Base-by-base conservation (phyloP, 78 protist genomes). In the Dictyostelium capitatum region DNA sequence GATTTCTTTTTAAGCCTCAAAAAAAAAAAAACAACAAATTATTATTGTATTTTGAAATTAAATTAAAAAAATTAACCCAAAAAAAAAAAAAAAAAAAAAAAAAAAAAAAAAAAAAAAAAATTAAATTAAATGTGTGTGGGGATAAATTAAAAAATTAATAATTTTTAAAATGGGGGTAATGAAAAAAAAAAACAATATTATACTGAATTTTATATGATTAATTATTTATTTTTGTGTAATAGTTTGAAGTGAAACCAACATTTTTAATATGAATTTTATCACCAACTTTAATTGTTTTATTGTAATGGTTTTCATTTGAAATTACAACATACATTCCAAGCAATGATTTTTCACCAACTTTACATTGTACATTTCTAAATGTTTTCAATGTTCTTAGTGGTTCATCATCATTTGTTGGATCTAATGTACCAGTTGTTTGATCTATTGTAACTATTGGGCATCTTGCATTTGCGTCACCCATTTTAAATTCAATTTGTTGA, bases 341-440 rank as follows among this genome's bases (percentile, higher is more conserved):
- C 30, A 67, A 67, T 14, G 17, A 51, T 48, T 53, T 82, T 6
- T 82, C 89, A 69, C 89, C 89, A 28, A 67, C 64, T 50, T 56
- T 50, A 17, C 72, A 41, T 8, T 15, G 57, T 3, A 48, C 69
- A 6, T 46, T 48, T 43, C 91, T 78, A 47, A 56, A 84, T 11
- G 51, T 32, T 14, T n/a, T 25, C 6, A 84, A 80, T n/a, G 91
- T 84, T 46, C 91, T 51, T 6, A 84, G 43, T 84, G 91, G 91
- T 47, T 84, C 91, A 41, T 84, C 80, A 59, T 84, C 91, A 14
- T 17, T 20, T 50, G 53, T 72, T 67, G 90, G 90, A 47, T 84
- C 69, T n/a, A n/a, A 57, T 74, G 14, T 14, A 74, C 59, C 91
- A 37, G 28, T 84, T 2, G 10, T 62, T 54, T n/a, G 78, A 23